Base-by-base conservation (phyloP, 116 monocot species). In the Dioscorea cayenensis region DNA sequence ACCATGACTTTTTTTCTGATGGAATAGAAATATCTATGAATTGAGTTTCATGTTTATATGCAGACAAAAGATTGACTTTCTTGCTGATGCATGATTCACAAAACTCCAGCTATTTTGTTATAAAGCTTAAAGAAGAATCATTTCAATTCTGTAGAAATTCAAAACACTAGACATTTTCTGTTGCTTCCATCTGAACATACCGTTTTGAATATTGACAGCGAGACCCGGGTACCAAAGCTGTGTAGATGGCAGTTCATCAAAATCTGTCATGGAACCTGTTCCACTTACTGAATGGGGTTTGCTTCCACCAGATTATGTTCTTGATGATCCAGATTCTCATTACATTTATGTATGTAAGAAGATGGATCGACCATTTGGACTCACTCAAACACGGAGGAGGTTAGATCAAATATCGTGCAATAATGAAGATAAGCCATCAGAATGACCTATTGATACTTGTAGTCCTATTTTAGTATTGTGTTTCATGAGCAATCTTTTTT, bases 291-390 rank as follows among this genome's bases (percentile, higher is more conserved):
- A 87, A 68, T 75, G 52, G 17, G 81, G 87, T 71, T 28, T 72
- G 58, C 90, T 90, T 51, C 90, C 90, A 59, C 71, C 71, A 23
- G 67, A 28, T 75, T 90, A 77, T 71, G 71, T 80, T 76, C 83
- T 78, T 9, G 87, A 90, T 73, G 90, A 90, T 77, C 90, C 87
- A 17, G 90, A 90, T 70, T 87, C 87, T 29, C 90, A 90, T 66
- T 90, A 78, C 59, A 76, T 90, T 43, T 90, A 87, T 36, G 75
- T 90, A 25, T 90, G 90, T 69, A 79, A 72, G 36, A 90, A 90
- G 73, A 76, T 75, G 74, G 19, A 83, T 63, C 77, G 63, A 49
- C 36, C 19, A 32, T 28, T 25, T 13, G 77, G 67, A 58, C 65
- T 63, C 18, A 10, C 60, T 63, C 63, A n/a, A 65, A 36, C 11